Evolutionary conservation across 371 early-diverging fungal genomes (phyloP).

Genomic region (Globomyces sp.): DNA sequence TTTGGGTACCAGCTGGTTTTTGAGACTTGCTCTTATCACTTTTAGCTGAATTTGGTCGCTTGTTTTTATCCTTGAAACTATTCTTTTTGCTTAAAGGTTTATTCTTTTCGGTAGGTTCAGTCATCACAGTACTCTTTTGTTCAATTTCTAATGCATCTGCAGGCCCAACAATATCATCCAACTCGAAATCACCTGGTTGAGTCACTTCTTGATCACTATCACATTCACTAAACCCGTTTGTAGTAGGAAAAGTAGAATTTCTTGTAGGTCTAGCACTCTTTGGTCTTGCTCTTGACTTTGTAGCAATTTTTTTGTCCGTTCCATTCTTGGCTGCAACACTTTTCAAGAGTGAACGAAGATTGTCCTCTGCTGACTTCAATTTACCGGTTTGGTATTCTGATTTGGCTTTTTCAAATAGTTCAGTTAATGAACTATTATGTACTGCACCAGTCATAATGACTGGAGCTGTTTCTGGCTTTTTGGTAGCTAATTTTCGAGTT

Average conservation of each 20-base stretch:
- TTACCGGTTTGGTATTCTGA: constrained; percentile 26
- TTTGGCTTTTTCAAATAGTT: constrained; percentile 28
- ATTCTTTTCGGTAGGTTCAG: not conserved
- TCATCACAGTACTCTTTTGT: not conserved
- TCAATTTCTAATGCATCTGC: not conserved
- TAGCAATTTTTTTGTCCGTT: constrained; percentile 13
- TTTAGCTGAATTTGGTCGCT: too few species aligned
- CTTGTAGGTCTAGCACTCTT: constrained; percentile 44
- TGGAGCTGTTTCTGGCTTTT: constrained; percentile 7
- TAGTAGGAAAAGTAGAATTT: constrained; percentile 33
- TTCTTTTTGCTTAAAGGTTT: not conserved
- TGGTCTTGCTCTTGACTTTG: constrained; percentile 29
- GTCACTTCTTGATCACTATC: constrained; percentile 28
- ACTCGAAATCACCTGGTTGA: constrained; percentile 4
- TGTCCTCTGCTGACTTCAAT: constrained; percentile 26
- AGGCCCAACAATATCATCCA: constrained; percentile 5
- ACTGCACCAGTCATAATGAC: not conserved
- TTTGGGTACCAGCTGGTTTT: not conserved
- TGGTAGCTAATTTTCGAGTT: constrained; percentile 1
- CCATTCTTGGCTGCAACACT: constrained; percentile 19
- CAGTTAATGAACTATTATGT: not conserved
- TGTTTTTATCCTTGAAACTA: too few species aligned
- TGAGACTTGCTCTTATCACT: too few species aligned
- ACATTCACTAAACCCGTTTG: constrained; percentile 35
- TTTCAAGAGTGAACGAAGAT: constrained; percentile 22